These are phyloP conservation scores for Xylaria arbuscula DNA, from an alignment of 2,329 filamentous ascomycete species.

Conservation along the genomic window DNA sequence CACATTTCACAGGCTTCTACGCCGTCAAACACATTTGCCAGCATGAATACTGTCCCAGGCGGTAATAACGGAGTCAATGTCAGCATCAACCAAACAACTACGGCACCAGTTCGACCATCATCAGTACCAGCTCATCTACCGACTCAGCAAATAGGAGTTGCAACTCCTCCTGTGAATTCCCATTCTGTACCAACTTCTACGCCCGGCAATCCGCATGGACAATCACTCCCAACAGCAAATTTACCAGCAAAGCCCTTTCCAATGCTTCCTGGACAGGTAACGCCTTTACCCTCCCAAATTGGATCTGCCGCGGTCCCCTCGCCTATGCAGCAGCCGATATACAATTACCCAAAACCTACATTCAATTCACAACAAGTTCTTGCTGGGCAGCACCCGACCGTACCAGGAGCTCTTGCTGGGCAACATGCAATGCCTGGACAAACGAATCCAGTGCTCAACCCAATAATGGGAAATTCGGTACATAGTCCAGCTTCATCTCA, in stretches of 20 bases:
- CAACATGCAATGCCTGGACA: constrained; percentile 19
- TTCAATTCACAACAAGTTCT: constrained; percentile 30
- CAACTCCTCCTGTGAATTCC: not conserved
- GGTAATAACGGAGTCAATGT: constrained; percentile 21
- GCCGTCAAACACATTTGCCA: constrained; percentile 37
- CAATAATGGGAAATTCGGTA: constrained; percentile 17
- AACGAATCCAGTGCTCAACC: constrained; percentile 26
- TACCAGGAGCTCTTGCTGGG: constrained; percentile 3
- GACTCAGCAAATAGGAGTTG: constrained; percentile 27
- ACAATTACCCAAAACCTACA: constrained; percentile 29
- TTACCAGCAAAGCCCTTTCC: constrained; percentile 43
- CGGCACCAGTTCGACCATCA: constrained; percentile 36
- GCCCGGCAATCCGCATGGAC: constrained; percentile 14
- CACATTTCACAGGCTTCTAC: constrained; percentile 43
- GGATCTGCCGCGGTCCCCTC: constrained; percentile 38
- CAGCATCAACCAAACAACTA: constrained; percentile 29
- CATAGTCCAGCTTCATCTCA: constrained; percentile 30
- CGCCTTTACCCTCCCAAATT: constrained; percentile 46
- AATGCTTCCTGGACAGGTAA: constrained; percentile 49
- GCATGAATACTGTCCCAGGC: constrained; percentile 20
- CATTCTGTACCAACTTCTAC: constrained; percentile 17
- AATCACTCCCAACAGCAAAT: constrained; percentile 2
- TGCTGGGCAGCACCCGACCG: constrained; percentile 33
- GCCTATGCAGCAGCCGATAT: constrained; percentile 21
- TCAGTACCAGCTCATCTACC: constrained; percentile 10